Base-by-base conservation (phyloP, 306 rosid species). In the Medicago arabica region DNA sequence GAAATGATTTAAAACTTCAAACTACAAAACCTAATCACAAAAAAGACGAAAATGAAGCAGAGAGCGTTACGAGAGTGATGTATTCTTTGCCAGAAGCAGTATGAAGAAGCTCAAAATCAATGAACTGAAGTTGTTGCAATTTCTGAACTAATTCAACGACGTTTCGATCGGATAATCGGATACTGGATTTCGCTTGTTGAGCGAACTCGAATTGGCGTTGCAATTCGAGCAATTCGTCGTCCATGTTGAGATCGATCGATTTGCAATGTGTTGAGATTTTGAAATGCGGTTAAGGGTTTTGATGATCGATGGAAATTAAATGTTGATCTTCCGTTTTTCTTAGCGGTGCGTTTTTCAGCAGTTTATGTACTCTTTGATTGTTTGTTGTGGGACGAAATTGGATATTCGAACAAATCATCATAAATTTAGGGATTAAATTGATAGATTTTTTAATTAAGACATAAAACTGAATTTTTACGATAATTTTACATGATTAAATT, bases 131-230 rank as follows among this genome's bases (percentile, higher is more conserved):
- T 81, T 96, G 91, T 61, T 90, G 99, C 65, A 96, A 91, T 81
- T 92, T 96, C 38, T 92, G 97, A 76, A 96, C 87, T 78, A 96
- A 89, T 85, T 96, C 99, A 80, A 96, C 98, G 75, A 96, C 96
- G 84, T 96, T 96, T 80, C 99, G 88, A 47, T 96, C 98, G 75
- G 99, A 96, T 75, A 96, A 86, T 46, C 97, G 90, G 67, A 92
- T 82, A 87, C 90, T 96, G 5, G 99, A 96, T 76, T 96, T 92
- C 9, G 90, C 99, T 74, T 96, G 90, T 87, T 96, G 99, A 4
- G 97, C 99, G 80, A 84, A 92, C 83, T 92, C 98, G 85, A 96
- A 96, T 76, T 92, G 99, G 51, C 92, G 73, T 89, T 96, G 99
- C 74, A 96, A 82, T 81, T 92, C 96, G 19, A 92, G 88, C 90